These are phyloP conservation scores for Candida bentonensis DNA, from an alignment of 805 yeast species.

Conservation along the genomic window DNA sequence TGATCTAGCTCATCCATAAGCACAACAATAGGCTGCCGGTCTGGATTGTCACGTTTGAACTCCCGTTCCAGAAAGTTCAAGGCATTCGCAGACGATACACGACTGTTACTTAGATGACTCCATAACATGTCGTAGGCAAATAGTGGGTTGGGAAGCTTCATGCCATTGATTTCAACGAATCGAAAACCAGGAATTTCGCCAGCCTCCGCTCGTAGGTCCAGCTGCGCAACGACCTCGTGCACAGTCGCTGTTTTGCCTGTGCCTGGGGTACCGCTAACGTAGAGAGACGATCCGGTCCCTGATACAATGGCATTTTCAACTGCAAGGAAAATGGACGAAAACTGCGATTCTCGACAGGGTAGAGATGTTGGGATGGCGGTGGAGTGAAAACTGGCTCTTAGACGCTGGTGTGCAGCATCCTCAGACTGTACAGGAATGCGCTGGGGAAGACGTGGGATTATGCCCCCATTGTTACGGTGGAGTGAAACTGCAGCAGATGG, in stretches of 20 bases:
- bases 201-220: constrained; percentile 30
- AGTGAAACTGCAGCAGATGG: too few species aligned
- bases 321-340: constrained; percentile 49
- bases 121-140: constrained; percentile 74
- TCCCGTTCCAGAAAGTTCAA: constrained; percentile 55
- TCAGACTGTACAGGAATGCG: background rate
- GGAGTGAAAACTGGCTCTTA: constrained; percentile 21
- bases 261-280: constrained; percentile 95
- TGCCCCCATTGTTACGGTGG: too few species aligned
- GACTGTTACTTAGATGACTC: constrained; percentile 47
- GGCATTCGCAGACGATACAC: constrained; percentile 50
- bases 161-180: constrained; percentile 80
- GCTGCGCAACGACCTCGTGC: constrained; percentile 65
- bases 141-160: constrained; percentile 66
- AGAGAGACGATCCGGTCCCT: constrained; percentile 68
- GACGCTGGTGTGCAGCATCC: constrained; percentile 14
- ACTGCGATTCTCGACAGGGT: constrained; percentile 83
- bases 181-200: constrained; percentile 38
- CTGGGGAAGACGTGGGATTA: background rate
- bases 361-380: constrained; percentile 33
- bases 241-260: constrained; percentile 94
- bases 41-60: constrained; percentile 29
- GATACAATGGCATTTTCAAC: constrained; percentile 59
- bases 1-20: constrained; percentile 91
- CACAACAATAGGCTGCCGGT: constrained; percentile 48